Evolutionary conservation across 1,284 basidiomycete genomes (phyloP).

Genomic region (Mycena sp.): DNA sequence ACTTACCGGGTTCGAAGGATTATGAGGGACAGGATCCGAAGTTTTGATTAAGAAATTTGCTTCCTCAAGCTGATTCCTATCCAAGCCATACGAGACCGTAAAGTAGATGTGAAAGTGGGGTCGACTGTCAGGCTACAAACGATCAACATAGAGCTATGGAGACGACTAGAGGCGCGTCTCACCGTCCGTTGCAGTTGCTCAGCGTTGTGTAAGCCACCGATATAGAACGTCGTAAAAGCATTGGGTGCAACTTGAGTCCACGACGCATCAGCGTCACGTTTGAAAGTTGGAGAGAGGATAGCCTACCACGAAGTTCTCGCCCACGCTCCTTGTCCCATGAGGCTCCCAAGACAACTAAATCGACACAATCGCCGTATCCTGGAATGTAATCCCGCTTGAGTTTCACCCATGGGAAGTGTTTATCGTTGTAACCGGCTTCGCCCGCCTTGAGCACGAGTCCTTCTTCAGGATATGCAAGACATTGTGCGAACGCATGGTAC

Average conservation of each 20-base stretch:
- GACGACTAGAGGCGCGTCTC: constrained; percentile 26
- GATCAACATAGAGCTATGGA: constrained; percentile 1
- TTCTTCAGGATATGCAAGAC: constrained; percentile 62
- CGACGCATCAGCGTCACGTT: background rate
- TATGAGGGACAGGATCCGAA: constrained; percentile 51
- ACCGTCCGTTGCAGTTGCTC: constrained; percentile 49
- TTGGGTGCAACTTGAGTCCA: constrained; percentile 16
- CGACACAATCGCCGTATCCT: constrained; percentile 81
- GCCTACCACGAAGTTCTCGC: constrained; percentile 75
- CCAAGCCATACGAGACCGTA: constrained; percentile 77
- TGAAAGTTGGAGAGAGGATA: constrained; percentile 26
- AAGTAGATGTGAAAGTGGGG: constrained; percentile 71
- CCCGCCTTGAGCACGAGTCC: constrained; percentile 84
- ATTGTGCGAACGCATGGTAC: constrained; percentile 58
- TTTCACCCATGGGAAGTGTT: constrained; percentile 79
- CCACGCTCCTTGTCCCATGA: constrained; percentile 83
- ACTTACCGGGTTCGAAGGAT: constrained; percentile 37
- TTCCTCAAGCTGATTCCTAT: constrained; percentile 70
- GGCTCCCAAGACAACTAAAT: constrained; percentile 80
- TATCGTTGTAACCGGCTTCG: constrained; percentile 72
- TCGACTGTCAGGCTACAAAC: constrained; percentile 44
- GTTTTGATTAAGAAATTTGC: constrained; percentile 73
- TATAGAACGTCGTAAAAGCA: constrained; percentile 80
- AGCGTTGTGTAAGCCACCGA: constrained; percentile 66
- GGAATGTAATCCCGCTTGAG: constrained; percentile 88